Base-by-base conservation (phyloP, 352 stramenopile genomes). In the Pythium myriotylum region DNA sequence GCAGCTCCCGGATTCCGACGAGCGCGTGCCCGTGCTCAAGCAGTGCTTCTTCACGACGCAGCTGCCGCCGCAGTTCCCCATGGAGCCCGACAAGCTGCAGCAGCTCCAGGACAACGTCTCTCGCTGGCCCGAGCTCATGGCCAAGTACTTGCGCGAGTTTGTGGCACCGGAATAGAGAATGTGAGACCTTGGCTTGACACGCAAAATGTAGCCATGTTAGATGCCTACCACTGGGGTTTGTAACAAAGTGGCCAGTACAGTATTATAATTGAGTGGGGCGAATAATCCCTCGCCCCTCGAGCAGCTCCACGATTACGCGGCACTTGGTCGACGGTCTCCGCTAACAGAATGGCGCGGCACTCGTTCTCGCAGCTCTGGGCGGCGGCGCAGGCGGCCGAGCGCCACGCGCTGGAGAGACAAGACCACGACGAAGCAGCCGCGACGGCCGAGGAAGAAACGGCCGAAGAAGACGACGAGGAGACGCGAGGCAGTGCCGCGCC, bases 1-100 rank as follows among this genome's bases (percentile, higher is more conserved):
- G 10, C 17, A 6, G 10, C 54, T 42, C 10, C 55, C 62, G 4
- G 20, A 59, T 19, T 57, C 43, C 1, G n/a, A 51, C 4, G 46
- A 58, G 53, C 27, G 54, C 12, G 53, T 63, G 35, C 52, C 63
- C 37, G 54, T 68, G 27, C 27, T 58, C 40, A 56, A 54, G 51
- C 39, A 54, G 19, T 67, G 45, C 27, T 22, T 52, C 4, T 54
- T 59, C n/a, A n/a, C 59, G 23, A 20, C 27, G n/a, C 27, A 33
- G 8, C 47, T 51, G 35, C 57, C 47, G 16, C 57, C 57, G 17
- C 57, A 65, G 26, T 62, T 62, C 24, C 10, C 35, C 13, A 16
- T 55, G 19, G 35, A 24, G 8, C 55, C 29, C 3, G 29, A 24
- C 9, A 46, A 29, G 16, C 27, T 50, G n/a, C 19, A 24, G 12